phyloP scores from a whole-genome alignment of 495 filamentous ascomycete species.

The Trichocladium uniseriatum region DNA sequence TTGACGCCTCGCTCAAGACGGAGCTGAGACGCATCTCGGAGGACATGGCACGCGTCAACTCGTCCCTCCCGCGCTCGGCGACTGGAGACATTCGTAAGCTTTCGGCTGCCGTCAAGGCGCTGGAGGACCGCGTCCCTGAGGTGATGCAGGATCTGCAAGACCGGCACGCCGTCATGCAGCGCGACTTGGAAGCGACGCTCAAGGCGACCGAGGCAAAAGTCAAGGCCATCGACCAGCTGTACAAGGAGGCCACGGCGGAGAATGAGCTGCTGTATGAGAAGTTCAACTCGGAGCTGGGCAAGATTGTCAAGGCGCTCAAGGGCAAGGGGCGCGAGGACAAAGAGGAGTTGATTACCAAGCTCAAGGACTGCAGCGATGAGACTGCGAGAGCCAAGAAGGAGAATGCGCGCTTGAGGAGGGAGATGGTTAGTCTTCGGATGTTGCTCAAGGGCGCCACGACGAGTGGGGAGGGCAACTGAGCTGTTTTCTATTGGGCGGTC shows the following conservation, averaged over 20 bases:
- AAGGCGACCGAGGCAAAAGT: conserved; percentile 66
- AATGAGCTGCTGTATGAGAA: conserved; percentile 90
- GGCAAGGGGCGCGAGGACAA: conserved; percentile 60
- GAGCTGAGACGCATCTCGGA: conserved; percentile 77
- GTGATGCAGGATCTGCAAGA: conserved; percentile 52
- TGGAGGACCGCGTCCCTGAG: conserved; percentile 56
- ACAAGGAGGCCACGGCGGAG: conserved; percentile 80
- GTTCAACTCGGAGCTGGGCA: conserved; percentile 83
- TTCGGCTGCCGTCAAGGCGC: conserved; percentile 45
- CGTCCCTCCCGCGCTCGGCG: conserved; percentile 30
- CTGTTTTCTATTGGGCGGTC: background rate
- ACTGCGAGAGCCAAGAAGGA: conserved; percentile 66
- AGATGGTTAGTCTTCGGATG: conserved; percentile 42
- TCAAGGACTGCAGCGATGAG: conserved; percentile 61
- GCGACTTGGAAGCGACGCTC: conserved; percentile 60
- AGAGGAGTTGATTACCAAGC: conserved; percentile 57
- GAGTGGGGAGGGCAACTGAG: background rate
- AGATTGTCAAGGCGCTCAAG: conserved; percentile 65
- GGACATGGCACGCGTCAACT: conserved; percentile 61
- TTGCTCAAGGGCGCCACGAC: conserved; percentile 32
- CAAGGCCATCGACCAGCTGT: conserved; percentile 77
- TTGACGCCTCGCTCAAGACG: conserved; percentile 56
- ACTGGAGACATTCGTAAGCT: conserved; percentile 41
- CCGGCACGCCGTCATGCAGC: conserved; percentile 52
- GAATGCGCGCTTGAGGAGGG: conserved; percentile 50